Percentiles rank a stretch among this genome's conserved stretches.
phyloP scores from a whole-genome alignment of 129 eudicot genomes.

The Lonicera japonica region DNA sequence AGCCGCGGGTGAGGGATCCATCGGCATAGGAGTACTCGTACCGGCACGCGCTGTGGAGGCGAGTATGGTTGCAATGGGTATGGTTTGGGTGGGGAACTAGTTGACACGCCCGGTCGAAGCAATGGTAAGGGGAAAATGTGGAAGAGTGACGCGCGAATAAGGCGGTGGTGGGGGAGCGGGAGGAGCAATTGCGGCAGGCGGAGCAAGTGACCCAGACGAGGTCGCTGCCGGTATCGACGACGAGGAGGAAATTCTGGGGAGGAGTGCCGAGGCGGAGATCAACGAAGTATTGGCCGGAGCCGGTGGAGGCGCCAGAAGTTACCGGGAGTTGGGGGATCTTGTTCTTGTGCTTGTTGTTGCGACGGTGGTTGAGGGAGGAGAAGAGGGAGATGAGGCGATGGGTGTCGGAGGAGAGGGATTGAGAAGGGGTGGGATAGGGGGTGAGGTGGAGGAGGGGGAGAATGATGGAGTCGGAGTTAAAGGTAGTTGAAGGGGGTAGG shows the following conservation, averaged over 20 bases:
- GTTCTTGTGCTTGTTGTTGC: too few relatives aligned
- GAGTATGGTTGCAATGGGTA: slow-evolving; percentile 44
- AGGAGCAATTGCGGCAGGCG: slow-evolving; percentile 47
- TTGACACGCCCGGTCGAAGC: slow-evolving; percentile 40
- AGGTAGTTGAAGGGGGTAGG: slow-evolving; percentile 16
- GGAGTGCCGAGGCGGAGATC: slow-evolving; percentile 65
- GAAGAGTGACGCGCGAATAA: slow-evolving; percentile 56
- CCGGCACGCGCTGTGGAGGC: slow-evolving; percentile 56
- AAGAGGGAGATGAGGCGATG: slow-evolving; percentile 31
- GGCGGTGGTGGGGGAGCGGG: slow-evolving; percentile 38
- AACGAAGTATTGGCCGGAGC: slow-evolving; percentile 72
- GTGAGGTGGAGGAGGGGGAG: slow-evolving; percentile 47
- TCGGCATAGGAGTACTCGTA: slow-evolving; percentile 67
- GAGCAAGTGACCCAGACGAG: slow-evolving; percentile 79
- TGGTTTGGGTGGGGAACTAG: slow-evolving; percentile 59
- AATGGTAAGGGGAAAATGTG: slow-evolving; percentile 52
- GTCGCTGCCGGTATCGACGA: slow-evolving; percentile 75
- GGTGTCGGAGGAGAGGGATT: slow-evolving; percentile 44
- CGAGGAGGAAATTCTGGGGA: slow-evolving; percentile 54
- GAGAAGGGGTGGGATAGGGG: slow-evolving; percentile 27
- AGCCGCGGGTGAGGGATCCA: slow-evolving; percentile 56
- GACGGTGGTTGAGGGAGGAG: slow-evolving; percentile 34
- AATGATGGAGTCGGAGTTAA: slow-evolving; percentile 25
- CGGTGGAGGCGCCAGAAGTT: slow-evolving; percentile 62
- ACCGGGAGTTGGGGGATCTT: slow-evolving; percentile 59